Conservation (phyloP, 179 eudicot species). For the Drosera spatulata region DNA sequence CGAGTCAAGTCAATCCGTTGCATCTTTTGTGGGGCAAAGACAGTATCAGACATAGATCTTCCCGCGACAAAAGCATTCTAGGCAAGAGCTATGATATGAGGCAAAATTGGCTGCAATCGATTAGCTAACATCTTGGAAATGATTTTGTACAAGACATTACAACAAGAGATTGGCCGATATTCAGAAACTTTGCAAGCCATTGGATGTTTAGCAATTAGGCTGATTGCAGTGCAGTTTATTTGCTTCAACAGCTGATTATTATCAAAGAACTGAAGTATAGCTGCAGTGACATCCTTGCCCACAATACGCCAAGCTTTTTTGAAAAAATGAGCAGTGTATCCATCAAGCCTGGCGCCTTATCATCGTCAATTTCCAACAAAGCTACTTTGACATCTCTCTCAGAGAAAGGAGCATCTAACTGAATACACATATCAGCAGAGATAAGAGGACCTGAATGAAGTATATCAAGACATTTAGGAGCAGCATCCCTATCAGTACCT, state of each 20-base stretch:
- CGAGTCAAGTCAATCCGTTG: no score
- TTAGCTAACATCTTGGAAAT: background rate
- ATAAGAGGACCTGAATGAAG: no score
- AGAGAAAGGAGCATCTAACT: no score
- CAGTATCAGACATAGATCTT: background rate
- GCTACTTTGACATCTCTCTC: no score
- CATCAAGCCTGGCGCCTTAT: no score
- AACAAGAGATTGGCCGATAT: background rate
- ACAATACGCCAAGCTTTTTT: background rate
- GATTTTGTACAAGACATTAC: background rate
- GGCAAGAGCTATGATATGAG: background rate
- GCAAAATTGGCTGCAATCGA: background rate
- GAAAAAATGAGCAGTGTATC: no score
- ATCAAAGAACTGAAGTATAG: background rate
- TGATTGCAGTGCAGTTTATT: background rate
- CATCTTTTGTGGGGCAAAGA: no score
- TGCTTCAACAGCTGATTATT: background rate
- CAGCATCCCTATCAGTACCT: no score
- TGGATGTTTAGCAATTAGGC: background rate
- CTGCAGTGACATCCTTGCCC: background rate
- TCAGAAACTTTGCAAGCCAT: background rate
- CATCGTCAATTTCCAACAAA: no score
- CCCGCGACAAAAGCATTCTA: background rate
- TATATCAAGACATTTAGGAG: no score
- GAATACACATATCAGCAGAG: no score